Conservation (phyloP, 805 yeast species). For the Phaffomyces opuntiae region DNA sequence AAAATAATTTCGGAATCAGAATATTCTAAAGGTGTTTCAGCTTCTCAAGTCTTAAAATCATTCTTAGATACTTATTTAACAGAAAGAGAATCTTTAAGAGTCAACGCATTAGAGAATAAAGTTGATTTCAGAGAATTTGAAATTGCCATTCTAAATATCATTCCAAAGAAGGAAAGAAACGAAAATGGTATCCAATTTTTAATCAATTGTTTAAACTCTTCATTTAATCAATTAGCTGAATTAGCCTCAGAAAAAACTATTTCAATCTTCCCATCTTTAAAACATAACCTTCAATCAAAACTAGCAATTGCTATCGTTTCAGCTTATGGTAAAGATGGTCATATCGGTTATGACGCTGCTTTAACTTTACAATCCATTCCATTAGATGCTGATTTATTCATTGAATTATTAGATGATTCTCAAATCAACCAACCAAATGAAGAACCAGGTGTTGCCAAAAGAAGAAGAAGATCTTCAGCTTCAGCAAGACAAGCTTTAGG, state of each 20-base stretch:
- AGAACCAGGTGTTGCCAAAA: constrained; percentile 47
- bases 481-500: constrained; percentile 71
- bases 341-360: constrained; percentile 43
- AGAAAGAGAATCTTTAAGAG: constrained; percentile 39
- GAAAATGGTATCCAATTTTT: constrained; percentile 54
- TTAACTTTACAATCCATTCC: constrained; percentile 47
- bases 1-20: constrained; percentile 32
- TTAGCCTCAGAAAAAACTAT: constrained; percentile 45
- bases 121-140: constrained; percentile 52
- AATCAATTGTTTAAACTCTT: constrained; percentile 42
- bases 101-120: constrained; percentile 39
- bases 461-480: constrained; percentile 79
- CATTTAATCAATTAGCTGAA: constrained; percentile 36
- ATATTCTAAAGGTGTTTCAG: constrained; percentile 34
- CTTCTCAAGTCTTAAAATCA: constrained; percentile 41
- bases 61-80: constrained; percentile 39
- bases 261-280: constrained; percentile 50
- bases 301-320: constrained; percentile 58
- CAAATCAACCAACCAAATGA: constrained; percentile 43
- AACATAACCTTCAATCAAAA: constrained; percentile 47
- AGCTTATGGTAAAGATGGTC: constrained; percentile 35
- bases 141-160: constrained; percentile 44
- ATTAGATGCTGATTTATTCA: constrained; percentile 50
- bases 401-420: constrained; percentile 50
- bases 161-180: constrained; percentile 55